These are phyloP conservation scores for Pseudozyma sp. DNA, from an alignment of 1,284 basidiomycete species.

Conservation along the genomic window DNA sequence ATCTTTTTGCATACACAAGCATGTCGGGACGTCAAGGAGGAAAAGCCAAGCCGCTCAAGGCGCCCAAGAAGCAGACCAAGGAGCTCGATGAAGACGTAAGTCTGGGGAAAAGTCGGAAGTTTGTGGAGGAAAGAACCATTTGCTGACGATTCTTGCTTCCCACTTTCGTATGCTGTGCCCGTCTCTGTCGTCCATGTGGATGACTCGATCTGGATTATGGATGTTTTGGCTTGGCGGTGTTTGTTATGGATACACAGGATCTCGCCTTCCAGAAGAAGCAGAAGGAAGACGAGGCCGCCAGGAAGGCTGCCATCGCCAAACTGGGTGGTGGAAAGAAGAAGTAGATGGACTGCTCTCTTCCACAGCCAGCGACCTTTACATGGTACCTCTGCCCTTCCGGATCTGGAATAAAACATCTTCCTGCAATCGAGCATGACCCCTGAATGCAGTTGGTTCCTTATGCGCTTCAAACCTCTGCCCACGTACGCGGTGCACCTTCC, in stretches of 20 bases:
- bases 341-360: constrained; percentile 2
- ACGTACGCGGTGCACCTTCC: no score
- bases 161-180: no score
- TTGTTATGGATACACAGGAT: constrained; percentile 33
- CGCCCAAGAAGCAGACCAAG: constrained; percentile 60
- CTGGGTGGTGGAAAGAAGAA: constrained; percentile 57
- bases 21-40: constrained; percentile 66
- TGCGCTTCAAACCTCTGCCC: no score
- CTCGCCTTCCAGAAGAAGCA: constrained; percentile 61
- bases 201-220: no score
- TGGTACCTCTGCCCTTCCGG: no score
- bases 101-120: background rate
- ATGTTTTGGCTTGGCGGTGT: background rate
- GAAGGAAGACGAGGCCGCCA: constrained; percentile 62
- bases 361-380: background rate
- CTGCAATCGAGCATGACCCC: no score
- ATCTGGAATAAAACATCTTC: no score
- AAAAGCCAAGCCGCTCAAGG: constrained; percentile 65
- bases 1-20: background rate
- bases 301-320: constrained; percentile 60
- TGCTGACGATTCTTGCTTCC: constrained; percentile 1
- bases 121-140: no score
- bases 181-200: no score
- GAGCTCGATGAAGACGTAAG: constrained; percentile 64
- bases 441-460: no score